Base-by-base conservation (phyloP, 768 basidiomycete genomes). In the Boletus reticulatus region DNA sequence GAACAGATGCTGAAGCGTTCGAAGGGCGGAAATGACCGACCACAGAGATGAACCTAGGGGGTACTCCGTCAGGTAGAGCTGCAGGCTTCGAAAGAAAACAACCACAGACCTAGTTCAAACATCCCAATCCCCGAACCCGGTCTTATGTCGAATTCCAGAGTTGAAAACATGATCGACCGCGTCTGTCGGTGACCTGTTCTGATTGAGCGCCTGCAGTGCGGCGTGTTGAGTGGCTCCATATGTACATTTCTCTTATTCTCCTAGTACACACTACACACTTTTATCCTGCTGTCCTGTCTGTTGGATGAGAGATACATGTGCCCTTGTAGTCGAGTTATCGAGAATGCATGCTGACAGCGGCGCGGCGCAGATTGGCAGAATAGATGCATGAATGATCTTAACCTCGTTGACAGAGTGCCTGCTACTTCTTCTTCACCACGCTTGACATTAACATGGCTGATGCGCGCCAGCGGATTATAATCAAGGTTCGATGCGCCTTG, bases 121-220 rank as follows among this genome's bases (percentile, higher is more conserved):
- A 85, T 79, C 1, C 90, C 89, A 42, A 93, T 78, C 20, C 89
- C 89, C 13, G 76, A 75, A 31, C 89, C 91, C 37, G 92, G 92
- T 62, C 83, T 74, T 51, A 93, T 76, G 61, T 93, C 91, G 58
- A 88, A 74, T 60, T 93, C 87, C 48, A 92, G 76, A 27, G 82
- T 77, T 34, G 87, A 83, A 61, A 84, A 82, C 86, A 89, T 88
- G 45, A 37, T 50, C 53, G 36, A 55, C 20, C 32, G 31, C 22
- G 37, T 9, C 29, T 12, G 31, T 31, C 36, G 17, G 31, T 27
- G 36, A 37, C 12, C 14, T 16, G 36, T 37, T 17, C 36, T 37
- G 16, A 16, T 37, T 16, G 13, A 37, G 36, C 14, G 14, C 36
- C 14, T 37, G 13, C 36, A 36, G 34, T 36, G 27, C 27, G 9